phyloP scores from a whole-genome alignment of 768 basidiomycete species.

The Amanita subjunquillea region DNA sequence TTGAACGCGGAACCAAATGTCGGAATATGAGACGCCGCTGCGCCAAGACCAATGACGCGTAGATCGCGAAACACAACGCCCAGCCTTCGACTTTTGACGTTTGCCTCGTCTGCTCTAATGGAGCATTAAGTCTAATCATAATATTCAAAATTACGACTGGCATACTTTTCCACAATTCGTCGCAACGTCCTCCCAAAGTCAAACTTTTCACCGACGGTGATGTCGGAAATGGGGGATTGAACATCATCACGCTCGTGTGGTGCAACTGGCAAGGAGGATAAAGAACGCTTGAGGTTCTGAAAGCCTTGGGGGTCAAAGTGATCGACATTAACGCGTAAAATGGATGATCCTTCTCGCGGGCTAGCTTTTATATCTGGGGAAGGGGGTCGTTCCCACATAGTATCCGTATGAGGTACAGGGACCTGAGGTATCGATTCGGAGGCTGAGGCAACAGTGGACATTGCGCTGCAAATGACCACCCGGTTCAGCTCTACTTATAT shows the following conservation, averaged over 20 bases:
- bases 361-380: not conserved
- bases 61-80: conserved; percentile 54
- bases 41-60: conserved; percentile 48
- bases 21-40: conserved; percentile 40
- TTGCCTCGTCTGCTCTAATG: conserved; percentile 33
- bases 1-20: conserved; percentile 57
- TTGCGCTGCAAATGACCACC: not conserved
- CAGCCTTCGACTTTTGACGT: conserved; percentile 42
- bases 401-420: too few species aligned
- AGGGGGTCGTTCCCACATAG: not conserved
- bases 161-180: conserved; percentile 21
- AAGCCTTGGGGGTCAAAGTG: conserved; percentile 48
- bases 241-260: not conserved
- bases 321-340: conserved; percentile 24
- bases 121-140: not conserved
- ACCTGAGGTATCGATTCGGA: not conserved
- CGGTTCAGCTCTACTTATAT: not conserved
- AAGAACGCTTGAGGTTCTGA: conserved; percentile 25
- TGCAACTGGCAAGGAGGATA: not conserved
- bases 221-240: conserved; percentile 15
- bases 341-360: conserved; percentile 12
- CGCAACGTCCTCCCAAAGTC: conserved; percentile 27
- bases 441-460: not conserved
- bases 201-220: conserved; percentile 18
- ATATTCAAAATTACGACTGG: not conserved